Base-by-base conservation (phyloP, 768 basidiomycete species). In the Rhodotorula babjevae region DNA sequence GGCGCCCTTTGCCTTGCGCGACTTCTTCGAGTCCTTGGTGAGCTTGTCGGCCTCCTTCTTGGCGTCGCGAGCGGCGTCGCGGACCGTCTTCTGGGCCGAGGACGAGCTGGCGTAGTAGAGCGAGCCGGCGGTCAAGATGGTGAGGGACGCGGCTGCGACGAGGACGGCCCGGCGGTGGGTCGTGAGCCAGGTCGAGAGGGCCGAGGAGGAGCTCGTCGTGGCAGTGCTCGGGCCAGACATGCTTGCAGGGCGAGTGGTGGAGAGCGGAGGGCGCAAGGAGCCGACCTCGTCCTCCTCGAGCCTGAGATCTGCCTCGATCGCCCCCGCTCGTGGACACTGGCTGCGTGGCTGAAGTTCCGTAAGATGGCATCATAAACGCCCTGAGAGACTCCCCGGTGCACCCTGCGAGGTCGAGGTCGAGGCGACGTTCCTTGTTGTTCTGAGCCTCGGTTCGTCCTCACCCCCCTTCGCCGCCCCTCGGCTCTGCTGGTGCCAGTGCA, bases 51-150 rank as follows among this genome's bases (percentile, higher is more conserved):
- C 80, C 82, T 84, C 82, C 79, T 86, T 84, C 65, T 71, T 58
- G 59, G 57, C 68, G 53, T 58, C 46, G 19, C 46, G 57, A 7
- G 29, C 56, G 21, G 50, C 42, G 46, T 63, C 53, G 29, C 79
- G 78, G 78, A 84, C 84, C 19, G 65, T 67, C 61, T 47, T n/a
- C 78, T 79, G 75, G 78, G 78, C 25, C 79, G 49, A 57, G 40
- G 63, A 65, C 53, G 55, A 14, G 55, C 47, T 69, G 40, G 78
- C 67, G 78, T 83, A 82, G 65, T 82, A 72, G 82, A 89, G 89
- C 81, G 91, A 93, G 44, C 88, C 90, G 50, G 86, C 87, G 42
- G 89, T 89, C 59, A 89, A 88, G 42, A 87, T 87, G 55, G 88
- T 90, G 75, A 88, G 81, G 52, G 80, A 78, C 27, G 88, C 89